Evolutionary conservation across 176 grass and related monocot species (phyloP).

Genomic region (Zoysia pacifica): DNA sequence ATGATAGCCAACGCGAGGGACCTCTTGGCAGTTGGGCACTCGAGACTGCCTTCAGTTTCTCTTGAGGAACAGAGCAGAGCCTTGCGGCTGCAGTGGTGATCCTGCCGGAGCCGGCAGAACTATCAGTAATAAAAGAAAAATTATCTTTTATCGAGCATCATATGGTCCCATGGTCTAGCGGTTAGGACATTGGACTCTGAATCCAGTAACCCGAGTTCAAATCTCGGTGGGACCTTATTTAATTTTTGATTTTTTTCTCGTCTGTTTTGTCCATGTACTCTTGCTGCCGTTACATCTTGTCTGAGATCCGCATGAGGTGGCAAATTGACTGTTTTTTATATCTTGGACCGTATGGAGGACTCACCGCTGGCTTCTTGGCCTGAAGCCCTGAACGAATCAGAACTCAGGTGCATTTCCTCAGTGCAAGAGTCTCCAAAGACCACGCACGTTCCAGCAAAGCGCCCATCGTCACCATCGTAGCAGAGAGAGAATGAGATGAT

Average conservation of each 20-base stretch:
- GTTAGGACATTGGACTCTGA: conserved; percentile 85
- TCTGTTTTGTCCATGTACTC: background rate
- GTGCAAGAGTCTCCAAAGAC: too few species aligned
- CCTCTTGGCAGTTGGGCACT: background rate
- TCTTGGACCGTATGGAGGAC: too few species aligned
- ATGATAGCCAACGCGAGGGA: background rate
- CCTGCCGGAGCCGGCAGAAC: background rate
- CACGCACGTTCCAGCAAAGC: too few species aligned
- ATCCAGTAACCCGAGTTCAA: conserved; percentile 80
- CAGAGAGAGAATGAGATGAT: too few species aligned
- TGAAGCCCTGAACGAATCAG: too few species aligned
- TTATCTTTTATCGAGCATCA: background rate
- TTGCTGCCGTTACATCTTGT: background rate
- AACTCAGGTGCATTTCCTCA: too few species aligned
- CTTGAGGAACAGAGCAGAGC: background rate
- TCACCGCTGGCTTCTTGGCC: too few species aligned
- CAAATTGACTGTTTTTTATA: too few species aligned
- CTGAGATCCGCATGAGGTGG: too few species aligned
- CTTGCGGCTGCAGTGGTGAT: background rate
- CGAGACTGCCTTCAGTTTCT: background rate
- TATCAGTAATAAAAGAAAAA: background rate
- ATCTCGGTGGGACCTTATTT: conserved; percentile 61
- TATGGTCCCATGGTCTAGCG: conserved; percentile 64
- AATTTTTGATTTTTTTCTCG: background rate
- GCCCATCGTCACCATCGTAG: too few species aligned